Percentiles rank a stretch among this genome's conserved stretches.
Conservation (phyloP, 2,329 filamentous ascomycete genomes). For the Boeremia lycopersici region DNA sequence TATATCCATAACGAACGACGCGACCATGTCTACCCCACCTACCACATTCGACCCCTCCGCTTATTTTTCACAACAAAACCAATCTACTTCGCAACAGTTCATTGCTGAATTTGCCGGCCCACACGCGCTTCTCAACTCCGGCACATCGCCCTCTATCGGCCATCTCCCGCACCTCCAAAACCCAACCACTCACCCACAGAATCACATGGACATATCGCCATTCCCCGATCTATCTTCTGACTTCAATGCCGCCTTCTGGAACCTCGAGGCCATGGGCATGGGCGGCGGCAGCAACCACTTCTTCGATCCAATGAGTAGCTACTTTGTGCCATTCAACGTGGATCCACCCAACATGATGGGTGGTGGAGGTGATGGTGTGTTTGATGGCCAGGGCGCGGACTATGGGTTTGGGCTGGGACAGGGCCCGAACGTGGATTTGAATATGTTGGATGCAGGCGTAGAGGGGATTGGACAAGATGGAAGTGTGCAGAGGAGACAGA, state of each 20-base stretch:
- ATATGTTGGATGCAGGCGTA: conserved; percentile 23
- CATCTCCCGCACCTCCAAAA: conserved; percentile 31
- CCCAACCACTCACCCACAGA: conserved; percentile 24
- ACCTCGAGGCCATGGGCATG: conserved; percentile 40
- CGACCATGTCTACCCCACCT: conserved; percentile 41
- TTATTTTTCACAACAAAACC: conserved; percentile 37
- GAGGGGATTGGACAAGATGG: not conserved
- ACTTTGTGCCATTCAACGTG: conserved; percentile 94
- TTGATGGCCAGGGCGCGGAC: conserved; percentile 25
- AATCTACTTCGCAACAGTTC: conserved; percentile 38
- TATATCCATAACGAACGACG: conserved; percentile 13
- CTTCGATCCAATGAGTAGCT: conserved; percentile 65
- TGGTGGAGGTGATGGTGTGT: conserved; percentile 45
- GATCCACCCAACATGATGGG: conserved; percentile 64
- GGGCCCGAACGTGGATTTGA: conserved; percentile 25
- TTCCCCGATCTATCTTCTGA: conserved; percentile 42
- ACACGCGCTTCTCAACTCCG: conserved; percentile 35
- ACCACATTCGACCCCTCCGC: conserved; percentile 35
- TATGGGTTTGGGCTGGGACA: conserved; percentile 33
- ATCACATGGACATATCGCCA: conserved; percentile 35
- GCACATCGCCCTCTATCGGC: conserved; percentile 38
- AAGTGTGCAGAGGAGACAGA: not conserved
- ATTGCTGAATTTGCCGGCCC: conserved; percentile 56
- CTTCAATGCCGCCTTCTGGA: conserved; percentile 44
- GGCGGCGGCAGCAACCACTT: conserved; percentile 32